Base-by-base conservation (phyloP, 78 protist genomes). In the Dictyostelium intermedium region DNA sequence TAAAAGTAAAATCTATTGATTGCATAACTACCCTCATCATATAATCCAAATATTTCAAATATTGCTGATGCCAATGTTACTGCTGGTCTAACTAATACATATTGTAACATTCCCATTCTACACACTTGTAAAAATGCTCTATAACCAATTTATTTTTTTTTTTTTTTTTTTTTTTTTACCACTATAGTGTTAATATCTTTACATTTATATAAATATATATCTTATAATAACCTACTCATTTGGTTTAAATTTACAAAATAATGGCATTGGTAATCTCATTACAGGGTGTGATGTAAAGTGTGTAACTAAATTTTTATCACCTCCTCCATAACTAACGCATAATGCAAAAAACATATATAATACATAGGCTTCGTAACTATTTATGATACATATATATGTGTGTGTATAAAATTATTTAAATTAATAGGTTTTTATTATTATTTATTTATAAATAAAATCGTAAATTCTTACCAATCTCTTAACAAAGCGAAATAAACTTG, bases 351-450 rank as follows among this genome's bases (percentile, higher is more conserved):
- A 84, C 70, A 41, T 70, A 70, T 70, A 84, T 70, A 84, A 45
- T 45, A 69, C 91, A 84, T 84, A 84, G 9, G 91, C 32, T 84
- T 84, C 91, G 47, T 84, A 84, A 84, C 91, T 77, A 77, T 77
- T 37, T 60, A 86, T 13, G n/a, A n/a, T n/a, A n/a, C n/a, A n/a
- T n/a, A n/a, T n/a, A n/a, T n/a, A n/a, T n/a, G n/a, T n/a, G n/a
- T n/a, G n/a, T n/a, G n/a, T n/a, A n/a, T n/a, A n/a, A n/a, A n/a
- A n/a, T n/a, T n/a, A n/a, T n/a, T n/a, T n/a, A n/a, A n/a, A n/a
- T n/a, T n/a, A 7, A 60, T 7, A 80, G n/a, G 56, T 80, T 53
- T n/a, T n/a, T n/a, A n/a, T n/a, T n/a, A n/a, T n/a, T 25, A 14
- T 35, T 53, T 81, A 47, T 56, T 1, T n/a, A 61, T 77, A 77